These are phyloP conservation scores for Chrysoporthe cubensis DNA, from an alignment of 2,329 filamentous ascomycete genomes.

Conservation along the genomic window DNA sequence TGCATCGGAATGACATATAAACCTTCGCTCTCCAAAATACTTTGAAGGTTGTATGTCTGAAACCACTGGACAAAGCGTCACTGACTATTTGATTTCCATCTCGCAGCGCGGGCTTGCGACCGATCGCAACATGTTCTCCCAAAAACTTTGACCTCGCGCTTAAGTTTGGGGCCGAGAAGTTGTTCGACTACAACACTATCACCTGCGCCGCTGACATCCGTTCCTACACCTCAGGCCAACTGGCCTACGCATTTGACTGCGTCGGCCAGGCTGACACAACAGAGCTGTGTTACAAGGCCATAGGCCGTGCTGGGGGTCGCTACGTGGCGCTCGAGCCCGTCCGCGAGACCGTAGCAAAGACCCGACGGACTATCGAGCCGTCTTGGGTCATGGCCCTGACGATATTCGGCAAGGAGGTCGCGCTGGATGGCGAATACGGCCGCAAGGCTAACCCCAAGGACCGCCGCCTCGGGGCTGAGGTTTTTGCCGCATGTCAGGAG, in stretches of 20 bases:
- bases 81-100: neutral
- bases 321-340: constrained; percentile 22
- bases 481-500: neutral
- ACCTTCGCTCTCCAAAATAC: no score
- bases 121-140: constrained; percentile 34
- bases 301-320: constrained; percentile 38
- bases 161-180: constrained; percentile 42
- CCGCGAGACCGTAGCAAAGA: neutral
- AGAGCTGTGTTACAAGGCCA: constrained; percentile 41
- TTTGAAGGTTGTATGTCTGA: no score
- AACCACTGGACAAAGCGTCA: no score
- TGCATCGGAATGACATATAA: no score
- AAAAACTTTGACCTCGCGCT: constrained; percentile 40
- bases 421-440: neutral
- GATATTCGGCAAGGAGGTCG: neutral
- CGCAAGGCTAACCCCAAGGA: neutral
- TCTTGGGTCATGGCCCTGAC: neutral
- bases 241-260: constrained; percentile 44
- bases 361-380: neutral
- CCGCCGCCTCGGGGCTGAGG: neutral
- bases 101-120: constrained; percentile 7
- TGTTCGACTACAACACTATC: constrained; percentile 42
- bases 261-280: constrained; percentile 38
- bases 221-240: constrained; percentile 40
- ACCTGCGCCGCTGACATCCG: constrained; percentile 38